phyloP scores from a whole-genome alignment of 805 yeast species.

The Candida boleticola region DNA sequence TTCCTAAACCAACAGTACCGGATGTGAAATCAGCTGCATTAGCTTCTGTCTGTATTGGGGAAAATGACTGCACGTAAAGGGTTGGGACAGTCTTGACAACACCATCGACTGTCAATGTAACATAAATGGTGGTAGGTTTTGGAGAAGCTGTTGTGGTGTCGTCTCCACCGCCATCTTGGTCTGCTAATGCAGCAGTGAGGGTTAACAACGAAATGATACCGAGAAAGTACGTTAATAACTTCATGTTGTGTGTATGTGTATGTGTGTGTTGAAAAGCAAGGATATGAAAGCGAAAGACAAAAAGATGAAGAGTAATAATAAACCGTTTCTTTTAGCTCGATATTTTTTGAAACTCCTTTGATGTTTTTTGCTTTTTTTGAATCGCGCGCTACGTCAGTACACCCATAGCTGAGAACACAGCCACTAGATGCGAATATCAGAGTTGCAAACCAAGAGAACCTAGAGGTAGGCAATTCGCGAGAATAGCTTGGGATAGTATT shows the following conservation, averaged over 20 bases:
- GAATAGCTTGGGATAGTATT: no score
- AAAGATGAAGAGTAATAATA: no score
- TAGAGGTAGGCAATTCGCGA: no score
- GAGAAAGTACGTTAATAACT: neutral
- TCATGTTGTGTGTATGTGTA: constrained; percentile 1
- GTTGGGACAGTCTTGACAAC: constrained; percentile 21
- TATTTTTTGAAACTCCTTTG: no score
- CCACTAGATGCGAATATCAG: no score
- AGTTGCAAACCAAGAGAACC: no score
- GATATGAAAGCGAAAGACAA: no score
- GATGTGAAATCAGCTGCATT: constrained; percentile 17
- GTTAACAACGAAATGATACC: constrained; percentile 6
- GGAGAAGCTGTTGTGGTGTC: constrained; percentile 15
- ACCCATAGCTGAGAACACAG: no score
- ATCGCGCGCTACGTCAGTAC: no score
- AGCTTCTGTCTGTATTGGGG: constrained; percentile 18
- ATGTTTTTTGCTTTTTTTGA: no score
- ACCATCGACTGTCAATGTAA: constrained; percentile 35
- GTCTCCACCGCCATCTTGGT: constrained; percentile 15
- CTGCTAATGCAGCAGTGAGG: constrained; percentile 14
- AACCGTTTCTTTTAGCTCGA: no score
- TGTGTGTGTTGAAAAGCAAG: no score
- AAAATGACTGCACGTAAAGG: constrained; percentile 25
- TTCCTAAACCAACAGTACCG: constrained; percentile 33
- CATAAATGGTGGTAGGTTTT: constrained; percentile 30